Base-by-base conservation (phyloP, 768 basidiomycete species). In the Suillus fuscotomentosus region DNA sequence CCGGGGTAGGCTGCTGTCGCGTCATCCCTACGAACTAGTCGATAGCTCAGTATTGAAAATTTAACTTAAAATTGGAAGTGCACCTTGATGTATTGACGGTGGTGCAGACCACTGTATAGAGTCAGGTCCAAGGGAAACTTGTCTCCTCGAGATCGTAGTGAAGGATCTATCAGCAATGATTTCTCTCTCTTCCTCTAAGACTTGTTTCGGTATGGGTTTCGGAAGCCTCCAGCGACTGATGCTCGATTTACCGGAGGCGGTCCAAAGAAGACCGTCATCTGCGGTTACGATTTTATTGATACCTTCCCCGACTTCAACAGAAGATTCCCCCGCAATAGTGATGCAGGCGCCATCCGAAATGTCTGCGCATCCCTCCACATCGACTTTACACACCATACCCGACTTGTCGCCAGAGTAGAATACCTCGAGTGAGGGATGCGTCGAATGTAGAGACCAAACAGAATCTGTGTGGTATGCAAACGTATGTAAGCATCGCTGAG, bases 361-460 rank as follows among this genome's bases (percentile, higher is more conserved):
- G 63, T 95, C 92, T 15, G 82, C 77, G 65, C 88, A 90, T 45
- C 85, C 87, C 69, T 95, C 93, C 3, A 97, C 86, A 69, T 99
- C 97, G n/a, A 95, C 89, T 67, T 88, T 88, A 74, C 93, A 94
- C 8, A 99, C 88, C 64, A 89, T 80, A n/a, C 97, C 97, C 3
- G 91, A 86, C 36, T 92, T 85, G 70, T 98, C 97, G 11, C 97
- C 97, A 0, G 96, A 97, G 77, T 97, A 98, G 79, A 99, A 99
- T 2, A 88, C 82, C 73, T 88, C 88, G 60, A 99, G 82, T 9
- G 90, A 87, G 0, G 95, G 93, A 73, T 99, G 95, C 0, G 87
- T 83, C 10, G 95, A 97, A 72, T 86, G 87, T 8, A 99, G 81
- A 0, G 96, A 89, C 97, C 97, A 99, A 54, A 98, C 95, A 15